Evolutionary conservation across 177 flowering plant species (phyloP).

Genomic region (Tripterygium wilfordii): DNA sequence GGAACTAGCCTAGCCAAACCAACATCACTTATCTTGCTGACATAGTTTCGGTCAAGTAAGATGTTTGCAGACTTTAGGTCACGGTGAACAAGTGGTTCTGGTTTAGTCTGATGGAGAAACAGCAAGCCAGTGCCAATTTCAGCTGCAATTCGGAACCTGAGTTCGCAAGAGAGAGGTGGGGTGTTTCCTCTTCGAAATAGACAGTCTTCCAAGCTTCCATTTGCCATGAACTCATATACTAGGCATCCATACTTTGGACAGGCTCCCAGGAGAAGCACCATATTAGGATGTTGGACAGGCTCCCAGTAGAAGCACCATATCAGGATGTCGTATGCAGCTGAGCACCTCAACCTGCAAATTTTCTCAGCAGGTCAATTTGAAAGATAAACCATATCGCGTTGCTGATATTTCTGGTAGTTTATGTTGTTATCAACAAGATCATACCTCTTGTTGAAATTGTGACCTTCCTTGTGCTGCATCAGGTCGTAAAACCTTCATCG

Average conservation of each 20-base stretch:
- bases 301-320: conserved; percentile 44
- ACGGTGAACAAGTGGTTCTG: conserved; percentile 42
- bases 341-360: conserved; percentile 29
- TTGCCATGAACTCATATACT: conserved; percentile 43
- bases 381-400: too few species aligned
- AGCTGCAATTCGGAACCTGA: conserved; percentile 14
- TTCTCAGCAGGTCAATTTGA: too few species aligned
- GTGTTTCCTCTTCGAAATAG: conserved; percentile 15
- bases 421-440: too few species aligned
- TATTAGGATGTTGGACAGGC: conserved; percentile 50
- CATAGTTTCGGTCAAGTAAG: conserved; percentile 35
- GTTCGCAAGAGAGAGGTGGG: conserved; percentile 11
- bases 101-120: conserved; percentile 13
- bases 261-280: conserved; percentile 44
- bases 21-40: conserved; percentile 36
- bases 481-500: conserved; percentile 45
- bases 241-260: conserved; percentile 46
- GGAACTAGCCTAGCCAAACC: conserved; percentile 20
- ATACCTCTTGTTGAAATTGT: conserved; percentile 52
- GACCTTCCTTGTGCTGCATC: conserved; percentile 51
- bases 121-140: conserved; percentile 19
- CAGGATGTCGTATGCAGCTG: conserved; percentile 39
- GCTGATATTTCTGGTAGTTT: too few species aligned
- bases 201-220: conserved; percentile 41
- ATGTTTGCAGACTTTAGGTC: conserved; percentile 38